Evolutionary conservation across 2,329 filamentous ascomycete genomes (phyloP), one percentile per base, ranked within the genome.

Genomic region (Aureobasidium sp.): DNA sequence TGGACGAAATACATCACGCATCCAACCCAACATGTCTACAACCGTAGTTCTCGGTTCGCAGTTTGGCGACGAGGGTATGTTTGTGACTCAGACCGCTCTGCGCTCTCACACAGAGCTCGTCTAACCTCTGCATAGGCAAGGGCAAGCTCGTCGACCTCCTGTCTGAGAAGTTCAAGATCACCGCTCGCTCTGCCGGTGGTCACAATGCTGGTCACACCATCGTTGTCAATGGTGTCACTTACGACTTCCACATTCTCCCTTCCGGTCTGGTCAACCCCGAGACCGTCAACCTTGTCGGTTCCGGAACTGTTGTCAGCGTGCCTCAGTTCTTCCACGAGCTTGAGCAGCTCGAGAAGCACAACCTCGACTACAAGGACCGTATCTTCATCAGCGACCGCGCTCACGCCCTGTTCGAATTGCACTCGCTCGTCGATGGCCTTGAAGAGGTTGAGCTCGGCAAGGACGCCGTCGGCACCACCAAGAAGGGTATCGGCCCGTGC

Each of bases 231-330:
- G 76, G 77, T 58, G 71, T 74, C 64, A 76, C 70, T 63, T 82
- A 78, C 70, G 81, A 80, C 73, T 83, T 84, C 66, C 83, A 87
- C 71, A 81, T 88, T 63, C 75, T 87, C 54, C 72, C 86, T 29
- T 88, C 84, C 61, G 89, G 89, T 63, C 81, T 92, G 64, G 79
- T 92, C 66, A 89, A 88, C 71, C 86, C 87, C 7, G 77, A 78
- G 47, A 89, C 83, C 72, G 80, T 84, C 68, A 92, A 91, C 76
- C 77, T 92, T 62, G 87, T 92, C 71, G 89, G 79, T 41, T 72
- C 70, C 67, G 76, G 88, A 63, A 87, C 86, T 53, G 87, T 89
- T 63, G 85, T 90, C 66, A 83, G 90, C 73, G 80, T 88, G 61
- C 83, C 84, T 25, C 78, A 79, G 59, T 87, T 88, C 77, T 87